Evolutionary conservation across 306 rosid genomes (phyloP).

Genomic region (Cucurbita pepo): DNA sequence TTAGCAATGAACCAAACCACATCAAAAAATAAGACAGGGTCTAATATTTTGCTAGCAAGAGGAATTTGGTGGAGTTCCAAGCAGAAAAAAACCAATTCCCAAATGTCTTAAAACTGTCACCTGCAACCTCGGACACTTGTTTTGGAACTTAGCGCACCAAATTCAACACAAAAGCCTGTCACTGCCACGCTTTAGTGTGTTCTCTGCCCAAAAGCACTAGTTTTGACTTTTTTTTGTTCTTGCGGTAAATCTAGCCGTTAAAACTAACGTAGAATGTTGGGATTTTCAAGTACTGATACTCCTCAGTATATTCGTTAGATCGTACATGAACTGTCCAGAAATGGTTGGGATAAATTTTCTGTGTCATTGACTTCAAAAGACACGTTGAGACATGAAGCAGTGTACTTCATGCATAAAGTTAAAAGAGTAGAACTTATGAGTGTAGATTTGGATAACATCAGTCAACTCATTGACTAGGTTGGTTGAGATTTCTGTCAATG

Average conservation of each 20-base stretch:
- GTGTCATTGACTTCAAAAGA: background rate
- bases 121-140: too few relatives aligned
- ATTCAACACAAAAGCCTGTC: background rate
- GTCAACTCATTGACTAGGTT: background rate
- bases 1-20: background rate
- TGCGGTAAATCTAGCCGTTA: background rate
- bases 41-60: too few relatives aligned
- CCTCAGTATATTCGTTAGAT: background rate
- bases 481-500: background rate
- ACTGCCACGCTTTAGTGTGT: background rate
- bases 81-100: too few relatives aligned
- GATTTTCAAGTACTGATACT: background rate
- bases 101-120: too few relatives aligned
- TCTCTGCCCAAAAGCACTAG: background rate
- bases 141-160: background rate
- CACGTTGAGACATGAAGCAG: background rate
- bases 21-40: too few relatives aligned
- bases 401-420: background rate
- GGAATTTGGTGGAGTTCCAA: too few relatives aligned
- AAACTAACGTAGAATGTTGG: background rate
- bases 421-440: background rate
- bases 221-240: background rate
- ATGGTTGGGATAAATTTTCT: background rate
- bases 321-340: background rate
- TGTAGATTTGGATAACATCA: background rate